A percentile compares a stretch with the other conserved stretches of the same genome.
Conservation (phyloP, 495 filamentous ascomycete species). For the Hypoxylon fragiforme region DNA sequence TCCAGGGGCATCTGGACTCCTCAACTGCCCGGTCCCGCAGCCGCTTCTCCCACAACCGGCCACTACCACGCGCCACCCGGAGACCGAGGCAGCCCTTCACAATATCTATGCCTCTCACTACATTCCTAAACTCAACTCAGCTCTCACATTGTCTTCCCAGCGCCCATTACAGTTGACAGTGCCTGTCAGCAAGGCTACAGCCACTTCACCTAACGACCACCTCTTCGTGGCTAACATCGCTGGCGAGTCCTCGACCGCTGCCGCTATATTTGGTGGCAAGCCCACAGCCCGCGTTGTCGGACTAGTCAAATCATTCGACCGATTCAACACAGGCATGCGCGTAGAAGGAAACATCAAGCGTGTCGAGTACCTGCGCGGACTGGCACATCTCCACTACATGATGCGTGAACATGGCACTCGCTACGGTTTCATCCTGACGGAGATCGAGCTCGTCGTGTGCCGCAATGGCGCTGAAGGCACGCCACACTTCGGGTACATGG, state of each 20-base stretch:
- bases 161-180: slow-evolving; percentile 62
- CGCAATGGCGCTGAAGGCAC: slow-evolving; percentile 72
- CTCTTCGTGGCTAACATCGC: slow-evolving; percentile 66
- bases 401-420: slow-evolving; percentile 93
- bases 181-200: slow-evolving; percentile 53
- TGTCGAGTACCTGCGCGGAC: slow-evolving; percentile 81
- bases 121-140: slow-evolving; percentile 77
- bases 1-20: slow-evolving; percentile 69
- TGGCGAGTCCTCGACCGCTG: slow-evolving; percentile 49
- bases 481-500: slow-evolving; percentile 83
- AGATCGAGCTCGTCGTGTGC: slow-evolving; percentile 90
- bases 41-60: slow-evolving; percentile 63
- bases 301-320: slow-evolving; percentile 83
- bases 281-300: slow-evolving; percentile 81
- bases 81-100: slow-evolving; percentile 72
- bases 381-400: slow-evolving; percentile 79
- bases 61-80: slow-evolving; percentile 63
- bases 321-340: slow-evolving; percentile 94
- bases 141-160: slow-evolving; percentile 67
- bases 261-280: slow-evolving; percentile 67
- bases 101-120: slow-evolving; percentile 70
- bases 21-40: slow-evolving; percentile 68
- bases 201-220: slow-evolving; percentile 56
- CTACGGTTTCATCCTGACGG: slow-evolving; percentile 93
- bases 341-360: slow-evolving; percentile 76